Evolutionary conservation across 1,284 basidiomycete genomes (phyloP), one percentile per base, ranked within the genome.

Genomic region (Ganoderma leucocontextum): DNA sequence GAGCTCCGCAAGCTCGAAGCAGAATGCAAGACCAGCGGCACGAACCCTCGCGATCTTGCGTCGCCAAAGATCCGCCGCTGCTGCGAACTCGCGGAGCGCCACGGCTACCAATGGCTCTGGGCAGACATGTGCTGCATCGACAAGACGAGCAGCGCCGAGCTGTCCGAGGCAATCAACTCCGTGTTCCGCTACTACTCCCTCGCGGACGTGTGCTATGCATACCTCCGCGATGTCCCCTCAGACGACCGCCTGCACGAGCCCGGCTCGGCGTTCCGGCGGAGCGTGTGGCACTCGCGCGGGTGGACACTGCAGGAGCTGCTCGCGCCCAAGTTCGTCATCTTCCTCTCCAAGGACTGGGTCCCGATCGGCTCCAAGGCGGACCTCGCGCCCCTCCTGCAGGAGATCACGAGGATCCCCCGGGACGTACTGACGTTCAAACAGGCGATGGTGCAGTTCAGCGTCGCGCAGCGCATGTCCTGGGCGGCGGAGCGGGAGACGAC

Each of bases 381-480:
- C 13, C 52, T 53, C 29, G 52, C 52, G 52, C 52, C 25, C 29
- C 33, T 53, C 12, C 52, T 53, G 25, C 52, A 53, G 29, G 25
- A 53, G 29, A 25, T 53, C 29, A 53, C 52, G 12, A 13, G 52
- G 25, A 33, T 53, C 12, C 33, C 25, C 5, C 33, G 52, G 52
- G 25, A 33, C 25, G 52, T 53, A 25, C 29, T 53, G 52, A 53
- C 29, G 29, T 33, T 29, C 25, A 33, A n/a, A n/a, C 22, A 47
- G n/a, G 44, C 44, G n/a, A 47, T 47, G 52, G 33, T 7, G 25
- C 52, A 53, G 25, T 33, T 53, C 52, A 53, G 52, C 52, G 29
- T 53, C 52, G 52, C 44, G 44, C 44, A 47, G 9, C 44, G 44
- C 8, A 66, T 66, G 65, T 66, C 52, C 1, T 66, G 65, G 65